phyloP scores from a whole-genome alignment of 2,329 filamentous ascomycete genomes.

The Fusarium sp. region DNA sequence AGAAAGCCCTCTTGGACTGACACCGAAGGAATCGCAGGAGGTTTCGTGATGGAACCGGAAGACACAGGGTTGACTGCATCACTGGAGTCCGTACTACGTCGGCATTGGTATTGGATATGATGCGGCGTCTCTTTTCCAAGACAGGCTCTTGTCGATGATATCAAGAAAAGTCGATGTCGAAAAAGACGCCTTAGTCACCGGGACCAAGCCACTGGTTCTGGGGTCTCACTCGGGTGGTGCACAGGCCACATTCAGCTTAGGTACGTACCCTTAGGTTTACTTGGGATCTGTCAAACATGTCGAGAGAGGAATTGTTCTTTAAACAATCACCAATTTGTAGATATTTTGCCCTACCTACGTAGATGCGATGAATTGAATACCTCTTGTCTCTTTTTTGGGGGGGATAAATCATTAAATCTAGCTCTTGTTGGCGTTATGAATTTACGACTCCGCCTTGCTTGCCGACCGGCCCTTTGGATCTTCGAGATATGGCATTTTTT shows the following conservation, averaged over 20 bases:
- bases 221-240: not conserved
- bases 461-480: not conserved
- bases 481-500: not conserved
- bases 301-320: not conserved
- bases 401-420: not conserved
- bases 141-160: conserved; percentile 26
- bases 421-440: not conserved
- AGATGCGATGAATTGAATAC: not conserved
- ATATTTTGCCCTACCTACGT: not conserved
- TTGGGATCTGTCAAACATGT: not conserved
- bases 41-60: conserved; percentile 60
- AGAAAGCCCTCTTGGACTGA: conserved; percentile 71
- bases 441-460: not conserved
- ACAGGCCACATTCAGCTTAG: conserved; percentile 6
- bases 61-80: conserved; percentile 57
- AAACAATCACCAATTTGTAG: not conserved
- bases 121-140: not conserved
- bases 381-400: not conserved
- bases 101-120: conserved; percentile 25
- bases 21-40: conserved; percentile 78
- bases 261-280: no score
- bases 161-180: conserved; percentile 32
- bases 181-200: conserved; percentile 30
- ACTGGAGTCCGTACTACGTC: conserved; percentile 34
- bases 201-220: conserved; percentile 19